Evolutionary conservation across 345 rosid species (phyloP), one percentile per base, ranked within the genome.

Genomic region (Salix brachista): DNA sequence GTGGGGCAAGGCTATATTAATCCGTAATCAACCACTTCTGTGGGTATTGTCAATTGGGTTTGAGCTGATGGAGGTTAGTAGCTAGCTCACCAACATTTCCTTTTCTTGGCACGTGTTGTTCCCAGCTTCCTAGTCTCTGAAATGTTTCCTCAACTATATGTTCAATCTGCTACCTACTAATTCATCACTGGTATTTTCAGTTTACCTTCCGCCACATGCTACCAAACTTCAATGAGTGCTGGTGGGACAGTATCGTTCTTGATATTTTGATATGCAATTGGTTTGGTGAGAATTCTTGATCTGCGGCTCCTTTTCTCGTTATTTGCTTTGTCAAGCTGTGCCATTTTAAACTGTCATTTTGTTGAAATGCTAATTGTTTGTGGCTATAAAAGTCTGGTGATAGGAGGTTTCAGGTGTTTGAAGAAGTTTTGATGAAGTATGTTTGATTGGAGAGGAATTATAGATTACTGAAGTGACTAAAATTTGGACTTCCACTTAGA

Each of bases 171-270:
- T 58, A 3, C 19, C 13, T 12, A 36, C 76, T 80, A 79, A 73
- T 66, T 65, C 42, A 13, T 6, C 62, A 11, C 69, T 79, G 72
- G 46, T 41, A 54, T 79, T 78, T 83, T 81, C 94, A 96, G 99
- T 86, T 92, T 71, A 96, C 97, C 56, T 96, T 94, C 82, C 91
- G 94, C 69, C 99, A 96, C 87, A 96, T 96, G 98, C 83, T 96
- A 78, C 98, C 99, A 21, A 96, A 96, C 88, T 96, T 96, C 90
- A 96, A 91, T 65, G 99, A 96, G 83, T 96, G 99, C 92, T 96
- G 99, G 99, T 96, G 99, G 98, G 99, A 96, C 84, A 92, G 99
- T 87, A 91, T 96, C 81, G 76, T 96, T 87, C 97, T 96, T 72
- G 98, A 96, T 81, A 96, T 96, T 78, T 77, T 94, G 83, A 91